Evolutionary conservation across 176 grass and related monocot genomes (phyloP).

Genomic region (Olyra latifolia): DNA sequence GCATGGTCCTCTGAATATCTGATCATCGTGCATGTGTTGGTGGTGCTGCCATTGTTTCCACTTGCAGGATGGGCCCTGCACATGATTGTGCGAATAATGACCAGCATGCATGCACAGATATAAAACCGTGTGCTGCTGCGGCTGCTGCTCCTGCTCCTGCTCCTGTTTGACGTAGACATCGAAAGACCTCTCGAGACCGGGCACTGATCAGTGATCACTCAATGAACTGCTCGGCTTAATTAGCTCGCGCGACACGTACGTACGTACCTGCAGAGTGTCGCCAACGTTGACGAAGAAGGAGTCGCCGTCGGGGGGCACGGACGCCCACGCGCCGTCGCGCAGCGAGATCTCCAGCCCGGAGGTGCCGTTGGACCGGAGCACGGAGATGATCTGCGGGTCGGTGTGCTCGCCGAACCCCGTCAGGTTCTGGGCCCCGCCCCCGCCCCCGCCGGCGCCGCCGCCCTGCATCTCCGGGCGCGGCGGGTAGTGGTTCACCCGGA

Average conservation of each 20-base stretch:
- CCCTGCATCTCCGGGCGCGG: constrained; percentile 46
- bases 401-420: constrained; percentile 99
- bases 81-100: background rate
- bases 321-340: constrained; percentile 58
- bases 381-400: constrained; percentile 86
- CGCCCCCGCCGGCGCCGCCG: background rate
- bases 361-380: constrained; percentile 83
- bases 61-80: constrained; percentile 21
- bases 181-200: background rate
- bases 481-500: constrained; percentile 89
- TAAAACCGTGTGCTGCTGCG: constrained; percentile 11
- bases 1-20: background rate
- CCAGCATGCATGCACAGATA: background rate
- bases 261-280: constrained; percentile 74
- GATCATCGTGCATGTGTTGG: background rate
- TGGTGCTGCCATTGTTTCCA: background rate
- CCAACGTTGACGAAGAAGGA: constrained; percentile 91
- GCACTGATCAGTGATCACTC: background rate
- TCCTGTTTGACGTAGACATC: background rate
- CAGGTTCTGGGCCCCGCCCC: constrained; percentile 23
- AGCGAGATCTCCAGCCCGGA: constrained; percentile 72
- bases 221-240: no score
- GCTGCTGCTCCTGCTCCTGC: no score
- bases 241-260: background rate
- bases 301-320: constrained; percentile 72